Evolutionary conservation across 1,139 yeast genomes (phyloP).

Genomic region (Schwanniomyces etchellsii): DNA sequence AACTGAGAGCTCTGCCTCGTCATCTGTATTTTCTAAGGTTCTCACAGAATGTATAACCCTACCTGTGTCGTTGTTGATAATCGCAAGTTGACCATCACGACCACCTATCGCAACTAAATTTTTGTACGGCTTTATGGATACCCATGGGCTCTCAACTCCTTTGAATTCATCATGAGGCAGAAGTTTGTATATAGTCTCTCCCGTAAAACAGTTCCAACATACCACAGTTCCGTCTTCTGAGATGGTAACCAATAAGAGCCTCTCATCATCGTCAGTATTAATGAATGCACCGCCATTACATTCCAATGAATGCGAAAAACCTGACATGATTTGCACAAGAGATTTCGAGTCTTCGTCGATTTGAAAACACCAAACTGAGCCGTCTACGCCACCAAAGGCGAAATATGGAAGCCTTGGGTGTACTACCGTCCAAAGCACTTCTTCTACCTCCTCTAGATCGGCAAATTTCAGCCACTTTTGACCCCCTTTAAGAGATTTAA

Average conservation of each 20-base stretch:
- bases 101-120: slow-evolving; percentile 70
- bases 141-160: slow-evolving; percentile 85
- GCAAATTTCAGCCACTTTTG: slow-evolving; percentile 73
- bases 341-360: slow-evolving; percentile 50
- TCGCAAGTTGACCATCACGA: slow-evolving; percentile 76
- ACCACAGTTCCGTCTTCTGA: slow-evolving; percentile 88
- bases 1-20: slow-evolving; percentile 69
- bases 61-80: slow-evolving; percentile 72
- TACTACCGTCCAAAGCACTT: slow-evolving; percentile 60
- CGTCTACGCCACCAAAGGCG: slow-evolving; percentile 93
- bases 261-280: slow-evolving; percentile 54
- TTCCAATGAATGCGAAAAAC: slow-evolving; percentile 73
- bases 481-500: slow-evolving; percentile 67
- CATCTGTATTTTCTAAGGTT: slow-evolving; percentile 59
- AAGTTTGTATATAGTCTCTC: slow-evolving; percentile 60
- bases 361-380: slow-evolving; percentile 92
- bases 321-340: slow-evolving; percentile 71
- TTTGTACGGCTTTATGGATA: slow-evolving; percentile 47
- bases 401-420: slow-evolving; percentile 75
- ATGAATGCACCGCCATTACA: slow-evolving; percentile 76
- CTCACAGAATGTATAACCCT: slow-evolving; percentile 59
- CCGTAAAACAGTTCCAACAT: slow-evolving; percentile 86
- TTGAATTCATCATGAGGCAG: slow-evolving; percentile 57
- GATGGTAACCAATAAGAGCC: slow-evolving; percentile 62
- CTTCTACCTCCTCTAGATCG: slow-evolving; percentile 83